Percentiles rank a stretch among this genome's conserved stretches.
Conservation (phyloP, 495 filamentous ascomycete species). For the Neurospora sp. region DNA sequence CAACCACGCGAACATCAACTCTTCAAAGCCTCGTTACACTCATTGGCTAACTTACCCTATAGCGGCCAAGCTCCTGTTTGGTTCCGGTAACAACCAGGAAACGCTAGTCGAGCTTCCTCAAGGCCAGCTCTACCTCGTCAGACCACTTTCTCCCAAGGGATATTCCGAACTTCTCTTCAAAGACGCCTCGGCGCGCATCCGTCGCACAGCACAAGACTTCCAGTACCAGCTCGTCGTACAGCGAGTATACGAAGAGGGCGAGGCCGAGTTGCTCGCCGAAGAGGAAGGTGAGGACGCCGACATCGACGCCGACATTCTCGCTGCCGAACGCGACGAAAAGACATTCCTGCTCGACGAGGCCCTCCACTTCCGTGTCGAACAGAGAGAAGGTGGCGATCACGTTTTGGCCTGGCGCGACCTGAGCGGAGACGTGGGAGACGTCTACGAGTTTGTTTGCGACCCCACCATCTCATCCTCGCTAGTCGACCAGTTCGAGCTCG, state of each 20-base stretch:
- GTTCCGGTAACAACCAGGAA: conserved; percentile 71
- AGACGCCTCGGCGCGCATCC: conserved; percentile 84
- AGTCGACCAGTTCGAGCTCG: conserved; percentile 69
- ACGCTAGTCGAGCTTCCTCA: conserved; percentile 88
- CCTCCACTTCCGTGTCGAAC: conserved; percentile 77
- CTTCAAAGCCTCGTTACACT: not conserved
- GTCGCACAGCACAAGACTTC: conserved; percentile 84
- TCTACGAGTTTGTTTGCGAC: conserved; percentile 96
- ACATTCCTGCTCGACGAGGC: conserved; percentile 87
- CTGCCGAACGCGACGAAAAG: conserved; percentile 85
- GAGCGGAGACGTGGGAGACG: conserved; percentile 84
- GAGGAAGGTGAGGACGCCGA: conserved; percentile 72
- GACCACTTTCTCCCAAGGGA: conserved; percentile 88
- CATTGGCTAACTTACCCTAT: conserved; percentile 8
- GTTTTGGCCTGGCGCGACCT: conserved; percentile 91
- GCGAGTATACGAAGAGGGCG: conserved; percentile 92
- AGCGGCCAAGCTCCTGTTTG: conserved; percentile 92
- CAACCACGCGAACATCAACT: not conserved
- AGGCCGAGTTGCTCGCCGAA: conserved; percentile 78
- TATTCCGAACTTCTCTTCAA: conserved; percentile 99
- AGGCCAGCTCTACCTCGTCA: conserved; percentile 93
- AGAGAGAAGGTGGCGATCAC: conserved; percentile 64
- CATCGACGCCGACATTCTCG: conserved; percentile 52
- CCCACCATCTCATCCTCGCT: conserved; percentile 54
- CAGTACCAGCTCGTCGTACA: conserved; percentile 97